phyloP scores from a whole-genome alignment of 2,329 filamentous ascomycete species.

The Fusarium longipes region DNA sequence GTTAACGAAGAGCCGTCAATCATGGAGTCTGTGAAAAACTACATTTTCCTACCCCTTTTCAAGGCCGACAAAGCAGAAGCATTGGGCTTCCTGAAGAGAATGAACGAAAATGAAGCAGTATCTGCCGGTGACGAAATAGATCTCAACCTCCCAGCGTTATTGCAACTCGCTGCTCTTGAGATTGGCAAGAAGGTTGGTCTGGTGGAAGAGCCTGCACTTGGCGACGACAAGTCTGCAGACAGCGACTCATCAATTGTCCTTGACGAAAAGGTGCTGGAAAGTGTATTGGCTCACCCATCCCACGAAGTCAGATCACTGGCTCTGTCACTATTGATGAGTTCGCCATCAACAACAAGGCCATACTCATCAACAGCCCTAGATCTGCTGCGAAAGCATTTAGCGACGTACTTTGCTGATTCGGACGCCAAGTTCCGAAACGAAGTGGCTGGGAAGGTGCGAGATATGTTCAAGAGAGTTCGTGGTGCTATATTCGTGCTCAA shows the following conservation, averaged over 20 bases:
- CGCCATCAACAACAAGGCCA: slow-evolving; percentile 78
- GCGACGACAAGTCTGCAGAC: slow-evolving; percentile 26
- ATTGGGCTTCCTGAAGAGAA: slow-evolving; percentile 66
- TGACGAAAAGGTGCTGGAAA: slow-evolving; percentile 60
- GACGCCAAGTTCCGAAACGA: slow-evolving; percentile 90
- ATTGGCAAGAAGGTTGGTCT: slow-evolving; percentile 76
- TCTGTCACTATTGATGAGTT: slow-evolving; percentile 81
- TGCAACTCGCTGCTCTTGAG: slow-evolving; percentile 76
- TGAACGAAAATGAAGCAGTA: slow-evolving; percentile 64
- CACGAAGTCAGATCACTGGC: slow-evolving; percentile 80
- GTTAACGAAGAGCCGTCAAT: slow-evolving; percentile 62
- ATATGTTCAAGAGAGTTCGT: slow-evolving; percentile 80
- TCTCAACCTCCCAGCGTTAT: slow-evolving; percentile 64
- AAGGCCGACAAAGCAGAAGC: slow-evolving; percentile 66
- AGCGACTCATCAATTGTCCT: slow-evolving; percentile 50
- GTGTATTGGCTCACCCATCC: slow-evolving; percentile 66
- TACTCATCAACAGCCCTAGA: slow-evolving; percentile 71
- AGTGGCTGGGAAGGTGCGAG: slow-evolving; percentile 77
- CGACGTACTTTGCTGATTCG: slow-evolving; percentile 81
- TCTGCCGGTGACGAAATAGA: slow-evolving; percentile 58
- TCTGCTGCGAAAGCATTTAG: slow-evolving; percentile 73
- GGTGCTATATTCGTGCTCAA: slow-evolving; percentile 70
- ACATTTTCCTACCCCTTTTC: slow-evolving; percentile 72
- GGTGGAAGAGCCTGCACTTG: slow-evolving; percentile 70
- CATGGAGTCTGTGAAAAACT: slow-evolving; percentile 72